Evolutionary conservation across 495 filamentous ascomycete genomes (phyloP).

Genomic region (Pyrenopolyporus hunteri): DNA sequence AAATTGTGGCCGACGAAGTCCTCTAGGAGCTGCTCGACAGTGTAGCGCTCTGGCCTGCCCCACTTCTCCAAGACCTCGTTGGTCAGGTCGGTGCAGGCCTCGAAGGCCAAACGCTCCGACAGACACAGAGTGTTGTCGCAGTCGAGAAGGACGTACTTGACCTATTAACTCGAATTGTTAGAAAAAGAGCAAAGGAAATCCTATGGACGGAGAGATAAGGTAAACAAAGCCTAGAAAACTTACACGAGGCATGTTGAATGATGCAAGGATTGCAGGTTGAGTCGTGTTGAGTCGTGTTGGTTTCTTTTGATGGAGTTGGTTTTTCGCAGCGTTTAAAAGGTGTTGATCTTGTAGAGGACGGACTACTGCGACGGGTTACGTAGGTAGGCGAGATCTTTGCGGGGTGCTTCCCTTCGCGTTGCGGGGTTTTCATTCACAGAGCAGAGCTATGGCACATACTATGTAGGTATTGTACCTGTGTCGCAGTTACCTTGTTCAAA

Average conservation of each 20-base stretch:
- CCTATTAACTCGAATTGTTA: slow-evolving; percentile 51
- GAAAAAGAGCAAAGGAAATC: slow-evolving; percentile 5
- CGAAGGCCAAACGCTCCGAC: slow-evolving; percentile 90
- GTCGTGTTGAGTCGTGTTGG: slow-evolving; percentile 6
- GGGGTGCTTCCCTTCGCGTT: slow-evolving; percentile 36
- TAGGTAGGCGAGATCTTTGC: slow-evolving; percentile 24
- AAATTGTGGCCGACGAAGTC: slow-evolving; percentile 98
- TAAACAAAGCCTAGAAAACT: slow-evolving; percentile 18
- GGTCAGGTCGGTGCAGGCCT: slow-evolving; percentile 89
- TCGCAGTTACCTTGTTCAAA: too few species aligned
- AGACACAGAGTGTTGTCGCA: slow-evolving; percentile 98
- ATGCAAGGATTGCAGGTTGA: slow-evolving; percentile 13
- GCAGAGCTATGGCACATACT: slow-evolving; percentile 4
- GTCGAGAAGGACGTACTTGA: slow-evolving; percentile 87
- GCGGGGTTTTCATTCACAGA: slow-evolving; percentile 32
- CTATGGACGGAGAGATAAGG: background rate
- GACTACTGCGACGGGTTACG: slow-evolving; percentile 19
- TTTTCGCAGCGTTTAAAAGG: slow-evolving; percentile 4
- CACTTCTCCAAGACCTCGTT: slow-evolving; percentile 83
- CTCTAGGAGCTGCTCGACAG: slow-evolving; percentile 74
- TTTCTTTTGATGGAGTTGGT: slow-evolving; percentile 9
- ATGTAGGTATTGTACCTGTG: slow-evolving; percentile 12
- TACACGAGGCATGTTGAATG: slow-evolving; percentile 46
- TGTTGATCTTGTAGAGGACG: slow-evolving; percentile 26
- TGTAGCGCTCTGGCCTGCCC: slow-evolving; percentile 74